Base-by-base conservation (phyloP, 2,329 filamentous ascomycete genomes). In the Ophiobolus disseminans region DNA sequence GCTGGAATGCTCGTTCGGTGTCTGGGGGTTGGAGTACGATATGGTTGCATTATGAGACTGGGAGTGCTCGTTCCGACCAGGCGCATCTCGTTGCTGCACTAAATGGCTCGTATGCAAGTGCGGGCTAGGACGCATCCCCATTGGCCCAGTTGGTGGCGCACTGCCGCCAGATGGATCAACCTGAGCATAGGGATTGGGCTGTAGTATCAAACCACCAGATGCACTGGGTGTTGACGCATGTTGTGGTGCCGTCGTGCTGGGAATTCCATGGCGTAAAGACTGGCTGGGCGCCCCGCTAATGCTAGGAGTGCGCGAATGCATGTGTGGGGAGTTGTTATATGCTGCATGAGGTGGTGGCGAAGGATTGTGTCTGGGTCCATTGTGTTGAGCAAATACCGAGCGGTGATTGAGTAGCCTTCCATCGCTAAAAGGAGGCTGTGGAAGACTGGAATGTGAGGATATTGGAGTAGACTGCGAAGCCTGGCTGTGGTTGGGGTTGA, bases 131-230 rank as follows among this genome's bases (percentile, higher is more conserved):
- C 69, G 68, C 69, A 72, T 72, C 11, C 68, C 70, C 49, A 66
- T 62, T 21, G 69, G 62, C 10, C 61, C 70, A 19, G 64, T 48
- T n/a, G 63, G 47, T 40, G 68, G 65, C 16, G 57, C 57, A 26
- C 53, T 50, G 31, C 47, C 57, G 6, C 67, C 63, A 23, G 67
- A 58, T n/a, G 68, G 69, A 44, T 73, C 69, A 2, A 73, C 67
- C 42, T 70, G 68, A 13, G 66, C 64, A 46, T 73, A 73, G 8
- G 70, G 70, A 45, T 73, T 73, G 14, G 70, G 68, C 35, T 72
- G 68, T 17, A 73, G 47, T 7, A 72, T 32, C n/a, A 14, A 68
- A 44, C 70, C 67, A 16, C 58, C 57, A 14, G 58, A 55, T 20
- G 60, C 51, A 13, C 55, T 53, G 17, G 61, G 39, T 28, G 58